Base-by-base conservation (phyloP, 768 basidiomycete genomes). In the Mycena galericulata region DNA sequence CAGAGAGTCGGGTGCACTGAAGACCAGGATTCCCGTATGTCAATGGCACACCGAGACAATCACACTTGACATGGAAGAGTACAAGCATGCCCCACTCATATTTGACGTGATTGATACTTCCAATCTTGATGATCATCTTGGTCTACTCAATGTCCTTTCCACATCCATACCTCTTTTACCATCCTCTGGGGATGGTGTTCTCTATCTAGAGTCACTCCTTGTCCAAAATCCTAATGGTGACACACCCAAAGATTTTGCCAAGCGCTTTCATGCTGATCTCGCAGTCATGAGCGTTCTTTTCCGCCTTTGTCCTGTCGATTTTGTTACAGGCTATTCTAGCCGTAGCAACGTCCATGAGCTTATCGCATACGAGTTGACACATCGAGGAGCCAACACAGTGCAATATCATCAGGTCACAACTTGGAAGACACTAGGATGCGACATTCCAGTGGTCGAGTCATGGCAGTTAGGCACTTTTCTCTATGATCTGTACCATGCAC, bases 31-130 rank as follows among this genome's bases (percentile, higher is more conserved):
- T 10, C 82, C 82, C 61, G 65, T 75, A 36, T 71, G 74, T 4
- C 74, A 75, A 9, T 86, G 83, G 84, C 80, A 24, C 20, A 50
- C 64, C 34, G 32, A 53, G 15, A 49, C n/a, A n/a, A 47, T 27
- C 32, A 66, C 27, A 80, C 55, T 66, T 46, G 46, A 66, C 43
- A 56, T 22, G 14, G 54, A 43, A 24, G 63, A 65, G 27, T 65
- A 56, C 43, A 49, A 43, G 47, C 27, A 47, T 50, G 55, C 82
- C 4, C 85, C 85, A 3, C 38, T 74, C 14, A 49, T 62, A 4
- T 88, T 87, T 72, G 77, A 85, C 66, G 78, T 84, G 62, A 82
- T 88, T 38, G 85, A 88, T 38, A 85, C 86, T 2, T 87, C 86
- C 32, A 86, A 87, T 66, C 75, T 88, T 32, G 69, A 77, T 4